Evolutionary conservation across 371 early-diverging fungal species (phyloP), one percentile per base, ranked within the genome.

Genomic region (Circinella minor): DNA sequence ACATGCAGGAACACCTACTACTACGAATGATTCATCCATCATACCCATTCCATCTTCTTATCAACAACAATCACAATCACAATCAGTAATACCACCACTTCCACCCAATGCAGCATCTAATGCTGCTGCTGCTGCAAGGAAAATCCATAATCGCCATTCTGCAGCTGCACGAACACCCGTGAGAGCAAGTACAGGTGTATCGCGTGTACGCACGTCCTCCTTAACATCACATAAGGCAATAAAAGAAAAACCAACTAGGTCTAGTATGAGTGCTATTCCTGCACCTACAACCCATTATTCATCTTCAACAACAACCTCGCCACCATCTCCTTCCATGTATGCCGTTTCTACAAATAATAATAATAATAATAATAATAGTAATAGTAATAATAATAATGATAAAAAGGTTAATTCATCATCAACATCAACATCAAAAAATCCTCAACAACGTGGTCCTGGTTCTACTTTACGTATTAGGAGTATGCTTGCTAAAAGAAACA

Each of bases 391-490:
- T 27, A 27, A 27, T 27, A 27, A 27, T 27, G 27, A 27, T 27
- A 27, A 27, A 27, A 27, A 27, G 27, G 27, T 2, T 27, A 27
- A 27, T 27, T 27, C 2, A 27, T 27, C 27, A 27, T 27, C 27
- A 27, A 27, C 27, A 51, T 37, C 73, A 73, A 54, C 65, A 69
- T 4, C 63, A 5, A 65, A 65, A 65, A 11, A 15, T 36, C 70
- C 74, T 17, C 67, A 61, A n/a, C 72, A 71, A 54, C 73, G 78
- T 62, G 76, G 80, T 4, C 82, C 82, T 39, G 82, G 82, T 7
- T 82, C 82, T 11, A 79, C 80, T n/a, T 69, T 82, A 36, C 74
- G 82, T 65, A 63, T 82, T 51, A 78, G 82, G 14, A 79, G 76
- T 55, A 76, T 82, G 80, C 72, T 82, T 57, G 80, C 82, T 3